These are phyloP conservation scores for Cyberlindnera petersonii DNA, from an alignment of 805 yeast species.

Conservation along the genomic window DNA sequence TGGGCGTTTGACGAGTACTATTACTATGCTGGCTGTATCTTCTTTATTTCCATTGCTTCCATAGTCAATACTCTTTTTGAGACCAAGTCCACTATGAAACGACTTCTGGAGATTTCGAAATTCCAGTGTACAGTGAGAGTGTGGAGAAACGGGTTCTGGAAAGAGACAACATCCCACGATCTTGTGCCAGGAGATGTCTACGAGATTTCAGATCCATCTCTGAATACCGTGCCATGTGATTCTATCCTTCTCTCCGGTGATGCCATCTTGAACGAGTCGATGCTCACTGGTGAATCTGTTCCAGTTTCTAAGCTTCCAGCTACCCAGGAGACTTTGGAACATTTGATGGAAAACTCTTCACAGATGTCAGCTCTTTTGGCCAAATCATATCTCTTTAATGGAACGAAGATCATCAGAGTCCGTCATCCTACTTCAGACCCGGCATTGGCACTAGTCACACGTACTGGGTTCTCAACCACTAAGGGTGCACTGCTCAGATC, in stretches of 20 bases:
- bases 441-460: constrained; percentile 81
- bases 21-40: constrained; percentile 91
- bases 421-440: constrained; percentile 53
- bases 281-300: constrained; percentile 97
- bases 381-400: constrained; percentile 75
- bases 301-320: constrained; percentile 86
- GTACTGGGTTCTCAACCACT: constrained; percentile 93
- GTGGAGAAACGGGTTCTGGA: constrained; percentile 92
- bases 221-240: constrained; percentile 80
- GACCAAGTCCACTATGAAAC: constrained; percentile 67
- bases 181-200: constrained; percentile 95
- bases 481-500: constrained; percentile 92
- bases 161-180: constrained; percentile 66
- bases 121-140: constrained; percentile 83
- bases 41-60: constrained; percentile 78
- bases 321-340: constrained; percentile 53
- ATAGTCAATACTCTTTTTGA: constrained; percentile 80
- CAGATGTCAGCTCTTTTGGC: constrained; percentile 63
- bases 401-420: constrained; percentile 84
- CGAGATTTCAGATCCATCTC: constrained; percentile 84
- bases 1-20: constrained; percentile 93
- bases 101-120: constrained; percentile 69
- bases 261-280: constrained; percentile 94
- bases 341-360: constrained; percentile 46
- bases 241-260: constrained; percentile 85